Percentiles rank a stretch among this genome's conserved stretches.
Evolutionary conservation across 2,329 filamentous ascomycete species (phyloP).

Genomic region (Exophiala bonariae): DNA sequence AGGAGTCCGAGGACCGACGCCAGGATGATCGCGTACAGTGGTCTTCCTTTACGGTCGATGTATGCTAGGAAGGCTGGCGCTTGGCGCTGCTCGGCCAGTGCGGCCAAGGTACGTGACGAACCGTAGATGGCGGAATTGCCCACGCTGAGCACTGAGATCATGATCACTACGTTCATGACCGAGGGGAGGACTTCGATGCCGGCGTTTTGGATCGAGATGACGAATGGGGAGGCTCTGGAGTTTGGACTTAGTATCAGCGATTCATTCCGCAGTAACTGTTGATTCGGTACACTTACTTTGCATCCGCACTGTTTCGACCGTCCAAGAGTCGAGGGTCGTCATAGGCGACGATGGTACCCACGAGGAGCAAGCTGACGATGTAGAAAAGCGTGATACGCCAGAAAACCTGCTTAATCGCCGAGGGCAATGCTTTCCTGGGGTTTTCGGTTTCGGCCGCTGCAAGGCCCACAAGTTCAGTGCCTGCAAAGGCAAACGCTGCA

Average conservation of each 20-base stretch:
- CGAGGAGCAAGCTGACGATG: constrained; percentile 45
- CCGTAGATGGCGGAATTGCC: constrained; percentile 61
- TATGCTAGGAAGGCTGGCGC: constrained; percentile 46
- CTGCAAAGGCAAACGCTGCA: constrained; percentile 58
- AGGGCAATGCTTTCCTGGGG: constrained; percentile 51
- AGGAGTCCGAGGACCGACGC: constrained; percentile 42
- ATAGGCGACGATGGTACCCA: constrained; percentile 47
- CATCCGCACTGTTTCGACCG: constrained; percentile 38
- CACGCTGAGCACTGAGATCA: constrained; percentile 61
- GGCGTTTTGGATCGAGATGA: constrained; percentile 63
- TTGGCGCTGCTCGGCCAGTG: constrained; percentile 49
- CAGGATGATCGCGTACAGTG: constrained; percentile 42
- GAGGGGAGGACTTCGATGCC: constrained; percentile 61
- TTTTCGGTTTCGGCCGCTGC: constrained; percentile 55
- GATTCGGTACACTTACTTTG: constrained; percentile 35
- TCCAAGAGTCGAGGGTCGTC: constrained; percentile 42
- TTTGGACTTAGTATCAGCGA: not conserved
- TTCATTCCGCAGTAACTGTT: too few relatives aligned
- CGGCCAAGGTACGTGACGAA: constrained; percentile 58
- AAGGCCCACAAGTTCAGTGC: constrained; percentile 55
- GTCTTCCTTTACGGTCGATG: constrained; percentile 47
- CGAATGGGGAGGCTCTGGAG: constrained; percentile 59
- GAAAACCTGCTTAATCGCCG: constrained; percentile 50
- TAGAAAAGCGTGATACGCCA: constrained; percentile 55
- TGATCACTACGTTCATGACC: constrained; percentile 68